Conservation (phyloP, 768 basidiomycete species). For the Hericium rajendrae region DNA sequence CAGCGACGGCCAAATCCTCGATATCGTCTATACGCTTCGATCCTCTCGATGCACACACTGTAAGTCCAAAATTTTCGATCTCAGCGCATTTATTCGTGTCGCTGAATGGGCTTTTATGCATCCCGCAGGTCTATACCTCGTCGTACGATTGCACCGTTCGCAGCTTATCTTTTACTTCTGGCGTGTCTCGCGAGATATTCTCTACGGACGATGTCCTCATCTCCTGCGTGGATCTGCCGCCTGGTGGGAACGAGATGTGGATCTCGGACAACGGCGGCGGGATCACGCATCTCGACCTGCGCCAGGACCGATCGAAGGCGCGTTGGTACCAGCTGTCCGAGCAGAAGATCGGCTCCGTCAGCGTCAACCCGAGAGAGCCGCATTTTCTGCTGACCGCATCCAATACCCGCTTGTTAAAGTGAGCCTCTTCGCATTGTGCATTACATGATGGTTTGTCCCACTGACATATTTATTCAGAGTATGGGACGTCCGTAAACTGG, state of each 20-base stretch:
- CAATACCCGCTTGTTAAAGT: conserved; percentile 67
- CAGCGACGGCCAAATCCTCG: conserved; percentile 68
- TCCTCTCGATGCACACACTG: conserved; percentile 65
- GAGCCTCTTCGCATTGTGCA: conserved; percentile 13
- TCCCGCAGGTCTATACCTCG: conserved; percentile 59
- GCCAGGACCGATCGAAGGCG: conserved; percentile 44
- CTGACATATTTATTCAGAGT: conserved; percentile 34
- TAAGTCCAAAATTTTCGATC: conserved; percentile 22
- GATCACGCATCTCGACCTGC: conserved; percentile 66
- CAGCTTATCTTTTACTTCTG: conserved; percentile 60
- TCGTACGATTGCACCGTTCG: conserved; percentile 79
- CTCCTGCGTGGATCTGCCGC: conserved; percentile 59
- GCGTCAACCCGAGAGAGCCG: conserved; percentile 63
- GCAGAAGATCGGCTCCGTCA: conserved; percentile 70
- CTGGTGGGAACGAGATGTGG: conserved; percentile 75
- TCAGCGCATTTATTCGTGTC: neutral
- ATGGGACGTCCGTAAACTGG: conserved; percentile 71
- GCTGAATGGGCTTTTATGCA: neutral
- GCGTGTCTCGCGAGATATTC: conserved; percentile 61
- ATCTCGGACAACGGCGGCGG: conserved; percentile 68
- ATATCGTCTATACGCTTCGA: conserved; percentile 73
- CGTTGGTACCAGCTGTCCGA: conserved; percentile 58
- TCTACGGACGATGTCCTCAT: conserved; percentile 53
- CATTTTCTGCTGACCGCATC: conserved; percentile 66
- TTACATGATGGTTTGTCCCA: neutral